Base-by-base conservation (phyloP, 2,329 filamentous ascomycete species). In the Emmonsiellopsis sp. region DNA sequence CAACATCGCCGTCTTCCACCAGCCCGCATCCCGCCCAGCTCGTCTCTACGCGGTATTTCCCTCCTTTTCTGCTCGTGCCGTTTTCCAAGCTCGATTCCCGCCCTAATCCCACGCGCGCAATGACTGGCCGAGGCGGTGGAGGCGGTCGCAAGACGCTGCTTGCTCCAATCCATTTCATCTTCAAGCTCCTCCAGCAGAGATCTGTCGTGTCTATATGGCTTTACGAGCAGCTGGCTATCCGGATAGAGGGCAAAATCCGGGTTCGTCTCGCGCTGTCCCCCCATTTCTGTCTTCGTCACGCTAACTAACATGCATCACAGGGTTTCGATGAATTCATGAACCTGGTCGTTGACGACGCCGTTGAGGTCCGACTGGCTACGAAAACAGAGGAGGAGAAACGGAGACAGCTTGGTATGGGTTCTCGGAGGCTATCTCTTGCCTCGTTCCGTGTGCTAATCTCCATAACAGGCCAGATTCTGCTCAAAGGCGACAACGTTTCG, bases 241-340 rank as follows among this genome's bases (percentile, higher is more conserved):
- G 93, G 56, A 96, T 98, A 66, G 91, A 97, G 75, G 93, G 93
- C 58, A 95, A 92, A 76, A 95, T 98, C 61, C 83, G 93, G 66
- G 92, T 95, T 71, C 59, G 84, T 54, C 13, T 9, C 26, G 54
- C 44, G n/a, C 11, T 16, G n/a, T 16, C 9, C 3, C 13, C 11
- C n/a, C 40, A 31, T 44, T n/a, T 45, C 51, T 26, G 9, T 20
- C 11, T 31, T 43, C 30, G 45, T 41, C 32, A 30, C 16, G 38
- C 44, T 46, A 42, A 45, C 54, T 7, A 35, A 50, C 41, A 42
- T 52, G 58, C 47, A 58, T n/a, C 37, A 30, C 58, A 95, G 90
- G 91, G 93, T 11, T 98, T 98, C 62, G 93, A 98, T 70, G 93
- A 98, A 73, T 98, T 97, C 76, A 96, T 98, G 91, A 98, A 98